Percentiles rank a stretch among this genome's conserved stretches.
These are phyloP conservation scores for Hortiboletus campestris DNA, from an alignment of 768 basidiomycete genomes.

Conservation along the genomic window DNA sequence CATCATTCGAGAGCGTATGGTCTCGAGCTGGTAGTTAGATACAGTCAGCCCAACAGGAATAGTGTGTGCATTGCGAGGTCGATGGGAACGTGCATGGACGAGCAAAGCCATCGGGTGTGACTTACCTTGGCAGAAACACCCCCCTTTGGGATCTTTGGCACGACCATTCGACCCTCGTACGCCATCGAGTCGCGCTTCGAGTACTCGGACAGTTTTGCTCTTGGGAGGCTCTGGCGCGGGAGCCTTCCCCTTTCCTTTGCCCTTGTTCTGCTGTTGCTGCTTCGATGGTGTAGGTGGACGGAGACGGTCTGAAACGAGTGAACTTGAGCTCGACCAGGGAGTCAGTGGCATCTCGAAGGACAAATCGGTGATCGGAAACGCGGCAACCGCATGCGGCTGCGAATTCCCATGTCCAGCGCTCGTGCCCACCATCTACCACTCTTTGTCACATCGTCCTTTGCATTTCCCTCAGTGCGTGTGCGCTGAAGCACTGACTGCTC, in stretches of 20 bases:
- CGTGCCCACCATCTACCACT: no score
- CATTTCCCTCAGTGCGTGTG: no score
- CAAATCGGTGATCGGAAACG: neutral
- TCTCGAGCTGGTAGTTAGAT: constrained; percentile 42
- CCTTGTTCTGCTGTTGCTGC: constrained; percentile 18
- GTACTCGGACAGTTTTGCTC: constrained; percentile 45
- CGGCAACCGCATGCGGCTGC: no score
- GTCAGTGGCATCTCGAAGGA: constrained; percentile 5
- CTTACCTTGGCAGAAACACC: constrained; percentile 70
- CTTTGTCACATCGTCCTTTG: no score
- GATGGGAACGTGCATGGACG: neutral
- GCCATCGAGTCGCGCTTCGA: constrained; percentile 48
- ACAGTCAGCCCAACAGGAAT: neutral
- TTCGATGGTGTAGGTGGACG: constrained; percentile 29
- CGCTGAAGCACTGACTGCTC: no score
- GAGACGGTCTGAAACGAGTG: constrained; percentile 57
- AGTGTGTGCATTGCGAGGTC: no score
- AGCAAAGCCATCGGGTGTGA: neutral
- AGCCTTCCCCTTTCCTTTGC: constrained; percentile 42
- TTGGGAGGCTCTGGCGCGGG: constrained; percentile 37
- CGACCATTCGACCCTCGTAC: constrained; percentile 35
- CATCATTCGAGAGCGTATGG: constrained; percentile 57
- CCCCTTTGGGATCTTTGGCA: constrained; percentile 55
- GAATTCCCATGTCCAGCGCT: no score
- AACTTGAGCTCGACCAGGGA: constrained; percentile 35